phyloP scores from a whole-genome alignment of 306 rosid genomes.

The Alnus glutinosa region DNA sequence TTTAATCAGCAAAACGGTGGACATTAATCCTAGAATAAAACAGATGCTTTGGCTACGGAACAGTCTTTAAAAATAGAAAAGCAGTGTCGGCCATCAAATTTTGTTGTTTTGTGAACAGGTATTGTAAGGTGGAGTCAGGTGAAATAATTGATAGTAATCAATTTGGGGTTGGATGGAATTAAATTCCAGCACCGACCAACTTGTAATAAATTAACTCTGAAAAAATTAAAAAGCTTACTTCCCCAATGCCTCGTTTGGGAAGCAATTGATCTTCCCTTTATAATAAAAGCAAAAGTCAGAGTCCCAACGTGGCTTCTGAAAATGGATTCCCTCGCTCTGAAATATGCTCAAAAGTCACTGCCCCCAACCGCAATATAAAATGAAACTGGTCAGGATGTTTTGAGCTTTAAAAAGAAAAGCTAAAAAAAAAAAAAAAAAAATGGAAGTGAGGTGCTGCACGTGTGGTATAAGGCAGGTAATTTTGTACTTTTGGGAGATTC shows the following conservation, averaged over 20 bases:
- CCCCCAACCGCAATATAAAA: neutral
- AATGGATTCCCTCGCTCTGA: slow-evolving; percentile 19
- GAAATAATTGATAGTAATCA: slow-evolving; percentile 21
- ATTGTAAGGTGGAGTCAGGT: slow-evolving; percentile 13
- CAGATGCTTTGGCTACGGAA: neutral
- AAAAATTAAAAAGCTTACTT: slow-evolving; percentile 18
- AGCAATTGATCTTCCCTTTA: slow-evolving; percentile 19
- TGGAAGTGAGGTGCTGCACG: slow-evolving; percentile 36
- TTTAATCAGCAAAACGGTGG: no score
- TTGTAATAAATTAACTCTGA: slow-evolving; percentile 29
- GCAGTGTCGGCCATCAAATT: neutral
- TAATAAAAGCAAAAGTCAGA: slow-evolving; percentile 23
- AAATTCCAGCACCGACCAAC: slow-evolving; percentile 38
- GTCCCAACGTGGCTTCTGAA: slow-evolving; percentile 35
- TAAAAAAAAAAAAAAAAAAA: neutral
- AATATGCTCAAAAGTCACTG: slow-evolving; percentile 7
- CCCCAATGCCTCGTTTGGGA: slow-evolving; percentile 34
- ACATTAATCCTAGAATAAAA: neutral
- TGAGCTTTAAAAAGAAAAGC: no score
- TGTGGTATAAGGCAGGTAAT: slow-evolving; percentile 32
- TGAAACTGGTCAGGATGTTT: slow-evolving; percentile 20
- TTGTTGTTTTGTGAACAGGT: slow-evolving; percentile 1
- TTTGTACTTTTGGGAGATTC: neutral
- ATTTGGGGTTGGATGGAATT: slow-evolving; percentile 37
- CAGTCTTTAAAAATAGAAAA: no score